phyloP scores from a whole-genome alignment of 768 basidiomycete species.

The Phlegmacium glaucopus region DNA sequence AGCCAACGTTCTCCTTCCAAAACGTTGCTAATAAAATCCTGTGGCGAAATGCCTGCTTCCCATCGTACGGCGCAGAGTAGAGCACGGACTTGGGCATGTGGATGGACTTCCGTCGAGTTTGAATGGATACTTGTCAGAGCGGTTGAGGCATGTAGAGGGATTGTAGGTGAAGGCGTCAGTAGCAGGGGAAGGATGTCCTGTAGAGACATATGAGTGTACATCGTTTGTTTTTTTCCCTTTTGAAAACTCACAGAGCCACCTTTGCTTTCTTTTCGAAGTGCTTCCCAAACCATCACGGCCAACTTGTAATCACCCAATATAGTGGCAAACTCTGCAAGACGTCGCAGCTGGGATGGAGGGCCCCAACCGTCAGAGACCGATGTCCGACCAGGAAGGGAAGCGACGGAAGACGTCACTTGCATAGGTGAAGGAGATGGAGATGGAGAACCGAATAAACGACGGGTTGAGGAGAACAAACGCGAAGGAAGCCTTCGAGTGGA shows the following conservation, averaged over 20 bases:
- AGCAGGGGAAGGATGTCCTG: slow-evolving; percentile 84
- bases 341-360: slow-evolving; percentile 67
- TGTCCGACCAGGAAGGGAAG: slow-evolving; percentile 33
- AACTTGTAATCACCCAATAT: slow-evolving; percentile 87
- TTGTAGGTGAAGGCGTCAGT: slow-evolving; percentile 60
- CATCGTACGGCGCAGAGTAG: slow-evolving; percentile 71
- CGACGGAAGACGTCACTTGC: slow-evolving; percentile 41
- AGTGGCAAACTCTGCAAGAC: slow-evolving; percentile 95
- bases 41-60: slow-evolving; percentile 59
- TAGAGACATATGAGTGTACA: neutral
- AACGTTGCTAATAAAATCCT: slow-evolving; percentile 53
- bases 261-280: slow-evolving; percentile 80
- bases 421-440: slow-evolving; percentile 44
- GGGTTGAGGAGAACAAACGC: slow-evolving; percentile 82
- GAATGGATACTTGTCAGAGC: slow-evolving; percentile 51
- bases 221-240: too few species aligned
- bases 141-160: slow-evolving; percentile 58
- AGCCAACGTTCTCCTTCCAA: slow-evolving; percentile 84
- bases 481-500: slow-evolving; percentile 79
- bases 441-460: slow-evolving; percentile 74
- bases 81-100: slow-evolving; percentile 65
- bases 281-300: slow-evolving; percentile 82
- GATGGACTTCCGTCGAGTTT: slow-evolving; percentile 44
- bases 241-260: slow-evolving; percentile 69
- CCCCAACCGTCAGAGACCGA: slow-evolving; percentile 30